Evolutionary conservation across 305 asterid genomes (phyloP).

Genomic region (Andrographis paniculata): DNA sequence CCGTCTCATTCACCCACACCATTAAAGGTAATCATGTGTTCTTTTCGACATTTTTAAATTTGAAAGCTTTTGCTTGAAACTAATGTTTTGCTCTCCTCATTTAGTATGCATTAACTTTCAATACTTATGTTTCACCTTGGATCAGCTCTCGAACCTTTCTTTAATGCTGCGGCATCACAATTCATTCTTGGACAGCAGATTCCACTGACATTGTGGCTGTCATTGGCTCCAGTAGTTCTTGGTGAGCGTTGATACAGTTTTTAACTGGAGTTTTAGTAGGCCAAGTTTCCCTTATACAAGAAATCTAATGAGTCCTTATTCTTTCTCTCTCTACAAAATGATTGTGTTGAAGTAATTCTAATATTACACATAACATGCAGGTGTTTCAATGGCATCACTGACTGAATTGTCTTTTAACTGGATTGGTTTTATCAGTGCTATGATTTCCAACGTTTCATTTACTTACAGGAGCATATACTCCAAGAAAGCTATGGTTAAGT

Average conservation of each 20-base stretch:
- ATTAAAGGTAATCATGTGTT: slow-evolving; percentile 51
- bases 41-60: neutral
- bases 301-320: no score
- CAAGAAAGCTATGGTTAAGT: slow-evolving; percentile 91
- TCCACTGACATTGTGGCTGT: slow-evolving; percentile 75
- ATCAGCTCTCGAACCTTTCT: slow-evolving; percentile 97
- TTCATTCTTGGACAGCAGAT: slow-evolving; percentile 88
- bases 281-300: no score
- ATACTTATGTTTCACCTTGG: slow-evolving; percentile 10
- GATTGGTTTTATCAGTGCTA: slow-evolving; percentile 85
- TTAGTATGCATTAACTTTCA: neutral
- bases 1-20: slow-evolving; percentile 97
- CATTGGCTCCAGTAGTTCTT: slow-evolving; percentile 88
- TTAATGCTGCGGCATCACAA: slow-evolving; percentile 97
- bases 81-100: neutral
- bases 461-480: slow-evolving; percentile 97
- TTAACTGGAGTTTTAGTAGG: neutral
- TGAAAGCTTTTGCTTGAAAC: neutral
- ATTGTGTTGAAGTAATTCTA: slow-evolving; percentile 17
- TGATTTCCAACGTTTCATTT: slow-evolving; percentile 98
- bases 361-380: slow-evolving; percentile 32
- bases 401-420: slow-evolving; percentile 99
- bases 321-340: neutral
- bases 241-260: slow-evolving; percentile 34
- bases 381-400: slow-evolving; percentile 98